Evolutionary conservation across 306 rosid genomes (phyloP).

Genomic region (Castanopsis chinensis): DNA sequence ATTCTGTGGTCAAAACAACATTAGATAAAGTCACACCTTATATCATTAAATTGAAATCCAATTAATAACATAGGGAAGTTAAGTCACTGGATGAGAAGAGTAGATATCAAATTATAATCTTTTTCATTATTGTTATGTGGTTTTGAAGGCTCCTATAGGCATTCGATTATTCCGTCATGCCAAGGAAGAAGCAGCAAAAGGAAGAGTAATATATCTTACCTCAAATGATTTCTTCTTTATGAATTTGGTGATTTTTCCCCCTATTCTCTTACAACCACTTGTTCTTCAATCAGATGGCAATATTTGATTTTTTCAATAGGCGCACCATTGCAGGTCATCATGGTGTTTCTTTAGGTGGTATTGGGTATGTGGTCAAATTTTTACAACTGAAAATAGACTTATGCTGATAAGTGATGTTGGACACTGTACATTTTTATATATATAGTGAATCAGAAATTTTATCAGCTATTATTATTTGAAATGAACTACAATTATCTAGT

Average conservation of each 20-base stretch:
- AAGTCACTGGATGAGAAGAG: background rate
- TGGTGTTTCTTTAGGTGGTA: slow-evolving; percentile 87
- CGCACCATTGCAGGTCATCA: slow-evolving; percentile 52
- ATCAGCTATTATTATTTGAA: background rate
- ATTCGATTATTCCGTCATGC: slow-evolving; percentile 57
- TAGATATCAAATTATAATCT: background rate
- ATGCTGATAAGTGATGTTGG: background rate
- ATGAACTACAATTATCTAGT: background rate
- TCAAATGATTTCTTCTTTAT: background rate
- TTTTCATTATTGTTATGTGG: slow-evolving; percentile 15
- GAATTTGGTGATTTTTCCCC: background rate
- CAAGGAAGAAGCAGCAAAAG: slow-evolving; percentile 62
- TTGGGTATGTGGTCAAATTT: slow-evolving; percentile 58
- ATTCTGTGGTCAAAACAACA: background rate
- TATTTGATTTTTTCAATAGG: slow-evolving; percentile 19
- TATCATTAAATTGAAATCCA: background rate
- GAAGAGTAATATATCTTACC: slow-evolving; percentile 52
- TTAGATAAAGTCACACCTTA: background rate
- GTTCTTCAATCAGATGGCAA: slow-evolving; percentile 1
- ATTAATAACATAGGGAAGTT: background rate
- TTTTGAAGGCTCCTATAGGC: slow-evolving; percentile 81
- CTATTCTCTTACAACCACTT: slow-evolving; percentile 55
- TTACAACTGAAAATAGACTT: background rate
- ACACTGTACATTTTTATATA: background rate
- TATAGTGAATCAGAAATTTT: background rate